These are phyloP conservation scores for Paramecium biaurelia DNA, from an alignment of 73 alveolate species.

Conservation along the genomic window DNA sequence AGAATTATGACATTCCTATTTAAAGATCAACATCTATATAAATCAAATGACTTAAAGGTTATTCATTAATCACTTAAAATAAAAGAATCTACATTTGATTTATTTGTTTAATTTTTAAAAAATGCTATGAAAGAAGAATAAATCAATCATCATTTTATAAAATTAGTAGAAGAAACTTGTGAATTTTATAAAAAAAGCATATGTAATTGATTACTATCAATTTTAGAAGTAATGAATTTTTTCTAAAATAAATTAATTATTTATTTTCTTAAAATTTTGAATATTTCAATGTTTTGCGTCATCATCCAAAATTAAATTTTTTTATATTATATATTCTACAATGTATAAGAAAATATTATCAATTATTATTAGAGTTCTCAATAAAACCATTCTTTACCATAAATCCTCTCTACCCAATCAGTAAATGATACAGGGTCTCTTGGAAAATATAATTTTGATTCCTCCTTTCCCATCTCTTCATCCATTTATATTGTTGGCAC, in stretches of 20 bases:
- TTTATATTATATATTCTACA: not conserved
- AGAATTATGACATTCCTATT: slow-evolving; percentile 21
- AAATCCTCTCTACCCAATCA: not conserved
- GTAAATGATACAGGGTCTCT: not conserved
- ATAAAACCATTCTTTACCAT: not conserved
- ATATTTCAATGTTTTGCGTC: not conserved
- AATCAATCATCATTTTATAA: not conserved
- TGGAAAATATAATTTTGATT: not conserved
- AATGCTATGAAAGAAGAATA: not conserved
- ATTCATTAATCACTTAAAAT: slow-evolving; percentile 41
- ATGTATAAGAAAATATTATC: not conserved
- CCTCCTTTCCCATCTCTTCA: not conserved
- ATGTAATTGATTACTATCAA: not conserved
- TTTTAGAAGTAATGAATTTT: not conserved
- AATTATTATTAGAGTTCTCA: not conserved
- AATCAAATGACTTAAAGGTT: slow-evolving; percentile 20
- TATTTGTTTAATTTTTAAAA: not conserved
- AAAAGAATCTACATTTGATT: not conserved
- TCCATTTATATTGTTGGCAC: not conserved
- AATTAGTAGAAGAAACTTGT: not conserved
- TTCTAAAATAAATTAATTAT: not conserved
- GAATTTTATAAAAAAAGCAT: not conserved
- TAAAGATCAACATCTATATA: not conserved
- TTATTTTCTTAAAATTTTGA: not conserved
- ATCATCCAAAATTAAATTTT: not conserved